Base-by-base conservation (phyloP, 1,284 basidiomycete species). In the Lentinus polychrous region DNA sequence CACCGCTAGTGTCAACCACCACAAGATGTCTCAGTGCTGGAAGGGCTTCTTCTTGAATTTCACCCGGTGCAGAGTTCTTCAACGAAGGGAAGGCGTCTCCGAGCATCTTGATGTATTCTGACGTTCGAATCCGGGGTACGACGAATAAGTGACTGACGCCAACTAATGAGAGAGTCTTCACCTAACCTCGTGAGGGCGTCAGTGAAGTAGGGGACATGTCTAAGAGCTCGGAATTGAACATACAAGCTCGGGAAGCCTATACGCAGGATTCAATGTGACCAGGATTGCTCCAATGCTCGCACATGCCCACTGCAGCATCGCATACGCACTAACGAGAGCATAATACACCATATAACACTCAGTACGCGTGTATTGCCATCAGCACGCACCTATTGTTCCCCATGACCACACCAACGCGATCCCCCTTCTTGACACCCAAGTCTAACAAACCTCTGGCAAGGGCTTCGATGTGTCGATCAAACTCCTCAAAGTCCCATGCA, bases 211-310 rank as follows among this genome's bases (percentile, higher is more conserved):
- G 37, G 11, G 45, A n/a, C 12, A 39, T 27, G 12, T 34, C 7
- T 15, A 8, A 37, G 10, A 18, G 20, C n/a, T n/a, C n/a, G 23
- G 33, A 1, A 18, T n/a, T n/a, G 4, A 31, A 70, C 74, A 52
- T 54, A 84, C 84, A 43, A 92, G 72, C 60, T 92, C 90, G 36
- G 76, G 70, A 2, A 81, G 61, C 23, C 81, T 77, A 60, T 91
- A 92, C 0, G 90, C 86, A 6, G 89, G 90, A 57, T 92, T 92
- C 40, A 92, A 71, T 2, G 88, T 91, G 10, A 88, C 86, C 23
- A 91, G 65, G 40, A 91, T 81, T 6, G 86, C 87, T 17, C 90
- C 90, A 42, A 91, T 75, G 48, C 78, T 78, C 22, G 88, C 85
- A 55, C 82, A 85, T 6, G 89, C 89, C 88, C 89, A 91, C 58